Evolutionary conservation across 805 yeast species (phyloP).

Genomic region (Zygoascus flipseniorum): DNA sequence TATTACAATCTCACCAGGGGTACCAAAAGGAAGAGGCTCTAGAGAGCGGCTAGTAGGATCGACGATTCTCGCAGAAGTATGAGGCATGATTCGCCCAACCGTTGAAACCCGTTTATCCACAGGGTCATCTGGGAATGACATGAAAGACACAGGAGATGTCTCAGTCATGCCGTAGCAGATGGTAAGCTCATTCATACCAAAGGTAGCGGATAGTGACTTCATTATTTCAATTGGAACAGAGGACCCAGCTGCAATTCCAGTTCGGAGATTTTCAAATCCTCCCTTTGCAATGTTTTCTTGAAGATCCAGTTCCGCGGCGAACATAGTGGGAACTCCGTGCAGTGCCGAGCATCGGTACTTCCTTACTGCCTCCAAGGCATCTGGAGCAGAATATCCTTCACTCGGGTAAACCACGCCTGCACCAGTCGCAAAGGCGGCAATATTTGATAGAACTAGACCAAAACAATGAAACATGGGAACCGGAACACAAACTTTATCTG

Average conservation of each 20-base stretch:
- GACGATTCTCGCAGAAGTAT: conserved; percentile 23
- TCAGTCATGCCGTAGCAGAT: conserved; percentile 29
- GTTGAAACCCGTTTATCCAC: conserved; percentile 20
- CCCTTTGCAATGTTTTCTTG: conserved; percentile 16
- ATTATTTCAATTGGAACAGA: conserved; percentile 26
- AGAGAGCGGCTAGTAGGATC: conserved; percentile 11
- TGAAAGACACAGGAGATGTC: conserved; percentile 25
- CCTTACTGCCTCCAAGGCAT: conserved; percentile 18
- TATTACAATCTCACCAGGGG: conserved; percentile 23
- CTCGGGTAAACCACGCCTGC: conserved; percentile 22
- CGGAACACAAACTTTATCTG: conserved; percentile 23
- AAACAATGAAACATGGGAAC: conserved; percentile 29
- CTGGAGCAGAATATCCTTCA: conserved; percentile 20
- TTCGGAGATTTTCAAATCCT: conserved; percentile 20
- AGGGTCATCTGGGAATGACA: conserved; percentile 22
- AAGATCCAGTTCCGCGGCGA: conserved; percentile 21
- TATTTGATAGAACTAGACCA: conserved; percentile 25
- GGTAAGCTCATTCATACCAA: conserved; percentile 20
- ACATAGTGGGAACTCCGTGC: conserved; percentile 28
- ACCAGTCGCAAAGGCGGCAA: conserved; percentile 21
- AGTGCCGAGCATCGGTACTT: conserved; percentile 21
- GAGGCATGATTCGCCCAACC: conserved; percentile 25
- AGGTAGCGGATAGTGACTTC: conserved; percentile 13
- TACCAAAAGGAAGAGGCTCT: conserved; percentile 19
- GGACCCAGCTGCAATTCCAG: conserved; percentile 28